Evolutionary conservation across 2,329 filamentous ascomycete species (phyloP), one percentile per base, ranked within the genome.

Genomic region (Chrysoporthe deuterocubensis): DNA sequence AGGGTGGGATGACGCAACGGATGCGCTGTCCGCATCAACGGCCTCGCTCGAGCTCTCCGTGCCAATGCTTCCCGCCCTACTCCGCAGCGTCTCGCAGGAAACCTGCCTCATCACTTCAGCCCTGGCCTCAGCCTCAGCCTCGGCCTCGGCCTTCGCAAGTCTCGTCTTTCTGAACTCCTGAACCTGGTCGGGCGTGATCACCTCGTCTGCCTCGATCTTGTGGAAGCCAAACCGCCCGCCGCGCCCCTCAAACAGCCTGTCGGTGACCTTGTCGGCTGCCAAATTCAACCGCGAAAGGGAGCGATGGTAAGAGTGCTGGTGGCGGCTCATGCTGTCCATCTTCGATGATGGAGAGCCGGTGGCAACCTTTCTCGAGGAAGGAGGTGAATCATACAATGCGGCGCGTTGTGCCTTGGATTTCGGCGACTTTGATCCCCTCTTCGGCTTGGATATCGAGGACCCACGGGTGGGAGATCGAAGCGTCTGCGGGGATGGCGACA

Each of bases 141-240:
- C 70, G 44, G 73, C 66, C 66, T 77, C 72, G 40, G 76, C 69
- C 54, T 78, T 76, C 37, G 77, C 77, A 48, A 79, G 75, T 21
- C 80, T 76, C 65, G 77, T 81, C 73, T 76, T 77, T 61, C 78
- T 81, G 32, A 83, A 79, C 62, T 81, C 78, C 71, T 85, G 81
- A 34, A 88, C 77, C 48, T 83, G 82, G 44, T 81, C 80, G 21
- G 85, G 83, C 13, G 86, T 85, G 14, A 89, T 76, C 79, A 88
- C 87, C 76, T 90, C 87, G 63, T 88, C 85, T 0, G 82, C 86
- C 69, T 89, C 86, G 64, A 85, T 80, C 59, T 81, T 68, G 21
- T 66, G 66, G 48, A 70, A 66, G 4, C 68, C 68, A 32, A 70
- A 70, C 42, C 68, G 68, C 16, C 66, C 66, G 58, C 85, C 79